These are phyloP conservation scores for Kwoniella sp. DNA, from an alignment of 768 basidiomycete species.

Conservation along the genomic window DNA sequence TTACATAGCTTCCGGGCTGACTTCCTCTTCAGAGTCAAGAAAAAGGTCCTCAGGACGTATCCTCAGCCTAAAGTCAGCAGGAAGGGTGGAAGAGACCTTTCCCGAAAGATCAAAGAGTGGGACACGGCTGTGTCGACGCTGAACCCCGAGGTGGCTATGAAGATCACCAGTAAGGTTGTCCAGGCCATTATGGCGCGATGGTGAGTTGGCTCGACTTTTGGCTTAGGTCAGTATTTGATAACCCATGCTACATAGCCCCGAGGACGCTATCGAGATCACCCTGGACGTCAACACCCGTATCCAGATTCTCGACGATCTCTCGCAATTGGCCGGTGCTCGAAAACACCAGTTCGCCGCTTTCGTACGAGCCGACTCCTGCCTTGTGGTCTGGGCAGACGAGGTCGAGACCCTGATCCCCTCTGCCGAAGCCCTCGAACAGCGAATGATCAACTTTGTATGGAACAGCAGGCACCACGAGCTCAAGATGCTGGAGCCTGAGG, in stretches of 20 bases:
- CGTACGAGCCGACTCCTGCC: slow-evolving; percentile 75
- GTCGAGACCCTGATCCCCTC: slow-evolving; percentile 67
- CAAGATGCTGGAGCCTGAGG: slow-evolving; percentile 25
- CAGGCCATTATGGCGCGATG: slow-evolving; percentile 32
- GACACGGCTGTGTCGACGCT: slow-evolving; percentile 51
- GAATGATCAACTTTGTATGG: slow-evolving; percentile 80
- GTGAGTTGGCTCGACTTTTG: slow-evolving; percentile 17
- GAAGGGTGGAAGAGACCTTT: slow-evolving; percentile 29
- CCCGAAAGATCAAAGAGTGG: slow-evolving; percentile 38
- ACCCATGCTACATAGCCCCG: slow-evolving; percentile 13
- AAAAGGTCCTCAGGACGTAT: slow-evolving; percentile 28
- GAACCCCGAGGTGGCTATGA: slow-evolving; percentile 71
- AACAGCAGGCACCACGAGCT: slow-evolving; percentile 40
- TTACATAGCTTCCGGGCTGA: not conserved
- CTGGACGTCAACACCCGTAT: slow-evolving; percentile 77
- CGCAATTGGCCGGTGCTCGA: slow-evolving; percentile 68
- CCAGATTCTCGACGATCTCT: slow-evolving; percentile 74
- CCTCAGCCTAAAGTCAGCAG: slow-evolving; percentile 26
- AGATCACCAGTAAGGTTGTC: slow-evolving; percentile 59
- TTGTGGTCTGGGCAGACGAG: slow-evolving; percentile 78
- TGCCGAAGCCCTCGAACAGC: slow-evolving; percentile 58
- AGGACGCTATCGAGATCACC: slow-evolving; percentile 42
- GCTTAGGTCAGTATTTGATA: slow-evolving; percentile 1
- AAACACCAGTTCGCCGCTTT: slow-evolving; percentile 90
- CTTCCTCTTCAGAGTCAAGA: slow-evolving; percentile 29